These are phyloP conservation scores for Letharia columbiana DNA, from an alignment of 495 filamentous ascomycete species.

Conservation along the genomic window DNA sequence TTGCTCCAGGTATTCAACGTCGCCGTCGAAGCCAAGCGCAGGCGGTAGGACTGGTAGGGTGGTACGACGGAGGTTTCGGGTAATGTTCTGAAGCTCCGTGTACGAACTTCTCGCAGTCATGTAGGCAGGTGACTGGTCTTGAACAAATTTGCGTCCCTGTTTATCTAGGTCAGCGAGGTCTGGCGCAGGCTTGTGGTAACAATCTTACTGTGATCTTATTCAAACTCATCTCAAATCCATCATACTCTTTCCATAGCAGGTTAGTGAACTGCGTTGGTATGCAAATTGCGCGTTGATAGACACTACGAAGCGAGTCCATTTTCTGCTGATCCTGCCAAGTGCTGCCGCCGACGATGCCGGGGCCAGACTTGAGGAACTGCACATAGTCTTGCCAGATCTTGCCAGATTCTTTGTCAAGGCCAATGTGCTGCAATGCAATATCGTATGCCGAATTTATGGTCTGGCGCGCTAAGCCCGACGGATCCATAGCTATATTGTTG, in stretches of 20 bases:
- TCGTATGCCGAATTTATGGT: slow-evolving; percentile 80
- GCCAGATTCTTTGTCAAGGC: slow-evolving; percentile 86
- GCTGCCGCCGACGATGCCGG: slow-evolving; percentile 73
- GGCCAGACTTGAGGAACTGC: slow-evolving; percentile 76
- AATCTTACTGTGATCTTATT: slow-evolving; percentile 74
- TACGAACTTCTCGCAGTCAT: slow-evolving; percentile 86
- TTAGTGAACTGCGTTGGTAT: slow-evolving; percentile 75
- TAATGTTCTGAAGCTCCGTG: slow-evolving; percentile 76
- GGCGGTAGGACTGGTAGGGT: slow-evolving; percentile 76
- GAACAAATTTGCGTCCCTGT: slow-evolving; percentile 83
- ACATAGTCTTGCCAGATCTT: slow-evolving; percentile 89
- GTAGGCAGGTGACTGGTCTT: slow-evolving; percentile 82
- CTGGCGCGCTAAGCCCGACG: slow-evolving; percentile 61
- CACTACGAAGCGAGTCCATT: slow-evolving; percentile 84
- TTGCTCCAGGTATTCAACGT: slow-evolving; percentile 75
- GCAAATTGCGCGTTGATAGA: slow-evolving; percentile 79
- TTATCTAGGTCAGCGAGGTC: slow-evolving; percentile 22
- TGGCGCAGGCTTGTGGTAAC: background rate
- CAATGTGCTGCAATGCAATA: slow-evolving; percentile 79
- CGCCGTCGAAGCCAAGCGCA: slow-evolving; percentile 73
- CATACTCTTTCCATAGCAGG: slow-evolving; percentile 91
- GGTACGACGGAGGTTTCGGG: slow-evolving; percentile 64
- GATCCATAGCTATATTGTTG: slow-evolving; percentile 76
- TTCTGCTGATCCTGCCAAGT: slow-evolving; percentile 96
- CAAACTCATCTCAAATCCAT: slow-evolving; percentile 82